Percentiles rank a stretch among this genome's conserved stretches.
Conservation (phyloP, 371 early-diverging fungal genomes). For the Mortierella sp. region DNA sequence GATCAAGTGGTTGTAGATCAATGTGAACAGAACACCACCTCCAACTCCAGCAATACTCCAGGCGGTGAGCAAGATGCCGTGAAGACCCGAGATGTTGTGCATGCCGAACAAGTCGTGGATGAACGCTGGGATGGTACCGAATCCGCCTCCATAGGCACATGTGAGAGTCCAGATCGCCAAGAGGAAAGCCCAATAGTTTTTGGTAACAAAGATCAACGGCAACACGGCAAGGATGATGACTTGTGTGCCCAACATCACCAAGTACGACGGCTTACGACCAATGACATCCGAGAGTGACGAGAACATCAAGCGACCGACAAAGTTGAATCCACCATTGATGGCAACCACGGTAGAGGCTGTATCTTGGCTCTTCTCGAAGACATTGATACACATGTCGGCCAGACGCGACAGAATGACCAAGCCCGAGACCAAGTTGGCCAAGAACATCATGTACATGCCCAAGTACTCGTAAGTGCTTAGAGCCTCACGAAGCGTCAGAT, state of each 20-base stretch:
- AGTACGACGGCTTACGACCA: constrained; percentile 67
- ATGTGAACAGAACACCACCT: constrained; percentile 72
- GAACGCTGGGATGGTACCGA: constrained; percentile 77
- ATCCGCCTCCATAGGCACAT: constrained; percentile 70
- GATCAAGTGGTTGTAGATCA: constrained; percentile 57
- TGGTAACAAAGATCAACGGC: constrained; percentile 57
- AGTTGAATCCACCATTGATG: constrained; percentile 72
- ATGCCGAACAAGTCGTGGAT: constrained; percentile 76
- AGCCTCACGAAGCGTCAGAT: constrained; percentile 60
- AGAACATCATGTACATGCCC: constrained; percentile 68
- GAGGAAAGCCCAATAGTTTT: constrained; percentile 62
- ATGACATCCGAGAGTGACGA: constrained; percentile 64
- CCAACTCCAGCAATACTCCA: constrained; percentile 72
- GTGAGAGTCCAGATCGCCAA: constrained; percentile 59
- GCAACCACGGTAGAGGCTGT: constrained; percentile 65
- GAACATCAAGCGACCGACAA: constrained; percentile 66
- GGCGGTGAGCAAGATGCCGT: constrained; percentile 68
- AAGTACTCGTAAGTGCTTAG: constrained; percentile 63
- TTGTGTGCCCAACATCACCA: constrained; percentile 64
- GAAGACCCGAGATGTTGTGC: constrained; percentile 71
- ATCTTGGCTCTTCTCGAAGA: constrained; percentile 57
- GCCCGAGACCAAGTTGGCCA: constrained; percentile 65
- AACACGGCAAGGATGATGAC: constrained; percentile 60
- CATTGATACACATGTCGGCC: constrained; percentile 60
- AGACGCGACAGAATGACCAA: constrained; percentile 72